These are phyloP conservation scores for Lineolata rhizophorae DNA, from an alignment of 495 filamentous ascomycete genomes.

Conservation along the genomic window DNA sequence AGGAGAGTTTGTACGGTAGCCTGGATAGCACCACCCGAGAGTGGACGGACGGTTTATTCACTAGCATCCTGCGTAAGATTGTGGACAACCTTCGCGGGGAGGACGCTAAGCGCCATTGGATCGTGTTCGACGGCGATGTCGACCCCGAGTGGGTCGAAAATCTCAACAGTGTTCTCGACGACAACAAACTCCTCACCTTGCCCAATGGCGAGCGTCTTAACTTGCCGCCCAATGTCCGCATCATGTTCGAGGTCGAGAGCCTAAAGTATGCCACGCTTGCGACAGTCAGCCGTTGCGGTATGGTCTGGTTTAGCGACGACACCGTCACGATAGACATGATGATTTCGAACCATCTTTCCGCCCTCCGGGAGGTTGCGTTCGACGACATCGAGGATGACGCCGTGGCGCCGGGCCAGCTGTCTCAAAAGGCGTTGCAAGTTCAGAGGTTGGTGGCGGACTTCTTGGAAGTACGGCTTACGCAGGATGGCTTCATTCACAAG, in stretches of 20 bases:
- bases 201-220: conserved; percentile 96
- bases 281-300: conserved; percentile 95
- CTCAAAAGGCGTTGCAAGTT: conserved; percentile 49
- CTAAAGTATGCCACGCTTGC: conserved; percentile 92
- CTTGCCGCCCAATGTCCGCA: conserved; percentile 80
- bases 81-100: conserved; percentile 97
- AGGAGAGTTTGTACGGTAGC: conserved; percentile 86
- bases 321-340: conserved; percentile 87
- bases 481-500: conserved; percentile 52
- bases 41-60: conserved; percentile 97
- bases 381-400: conserved; percentile 88
- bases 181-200: conserved; percentile 91
- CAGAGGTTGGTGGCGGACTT: conserved; percentile 59
- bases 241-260: conserved; percentile 99
- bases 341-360: conserved; percentile 72
- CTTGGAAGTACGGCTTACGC: conserved; percentile 50
- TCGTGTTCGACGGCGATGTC: conserved; percentile 96
- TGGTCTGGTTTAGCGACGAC: conserved; percentile 99
- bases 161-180: conserved; percentile 94
- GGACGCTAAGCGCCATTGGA: conserved; percentile 92
- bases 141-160: conserved; percentile 99
- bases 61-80: conserved; percentile 91
- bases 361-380: conserved; percentile 56
- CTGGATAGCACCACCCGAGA: conserved; percentile 91
- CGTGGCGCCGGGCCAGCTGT: conserved; percentile 56